Conservation (phyloP, 1,139 yeast species). For the Kodamaea sp. region DNA sequence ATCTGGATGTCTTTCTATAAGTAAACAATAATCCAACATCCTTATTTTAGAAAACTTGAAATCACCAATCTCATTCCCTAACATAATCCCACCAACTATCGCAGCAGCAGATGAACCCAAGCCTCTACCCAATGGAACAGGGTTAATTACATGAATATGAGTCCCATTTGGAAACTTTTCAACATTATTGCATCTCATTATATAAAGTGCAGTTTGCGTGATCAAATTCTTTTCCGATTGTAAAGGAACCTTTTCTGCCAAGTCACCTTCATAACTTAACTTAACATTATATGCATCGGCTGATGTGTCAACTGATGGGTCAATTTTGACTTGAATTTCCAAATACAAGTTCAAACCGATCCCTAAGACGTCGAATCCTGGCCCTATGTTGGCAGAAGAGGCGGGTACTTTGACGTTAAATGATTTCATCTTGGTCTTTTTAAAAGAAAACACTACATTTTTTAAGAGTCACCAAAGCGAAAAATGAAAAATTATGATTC, state of each 20-base stretch:
- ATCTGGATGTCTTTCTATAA: conserved; percentile 98
- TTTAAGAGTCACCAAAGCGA: too few relatives aligned
- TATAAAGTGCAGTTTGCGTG: conserved; percentile 89
- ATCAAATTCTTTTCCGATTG: conserved; percentile 75
- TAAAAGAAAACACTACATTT: background rate
- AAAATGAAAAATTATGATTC: background rate
- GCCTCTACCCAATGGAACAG: conserved; percentile 95
- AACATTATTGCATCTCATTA: conserved; percentile 76
- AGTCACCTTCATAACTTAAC: conserved; percentile 69
- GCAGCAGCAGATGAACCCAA: conserved; percentile 99
- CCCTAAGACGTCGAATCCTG: conserved; percentile 96
- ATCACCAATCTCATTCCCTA: conserved; percentile 81
- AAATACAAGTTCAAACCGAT: conserved; percentile 76
- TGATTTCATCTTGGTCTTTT: conserved; percentile 22
- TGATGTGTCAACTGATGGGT: conserved; percentile 49
- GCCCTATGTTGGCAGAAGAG: conserved; percentile 96
- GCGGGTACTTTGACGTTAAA: conserved; percentile 82
- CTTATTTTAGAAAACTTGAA: conserved; percentile 72
- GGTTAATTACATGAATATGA: conserved; percentile 74
- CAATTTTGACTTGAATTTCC: conserved; percentile 64
- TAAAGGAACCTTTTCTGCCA: conserved; percentile 76
- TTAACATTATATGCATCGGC: conserved; percentile 66
- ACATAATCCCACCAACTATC: conserved; percentile 93
- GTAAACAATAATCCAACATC: conserved; percentile 87
- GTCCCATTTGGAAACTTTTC: conserved; percentile 80